Conservation (phyloP, 768 basidiomycete species). For the Multifurca ochricompacta region DNA sequence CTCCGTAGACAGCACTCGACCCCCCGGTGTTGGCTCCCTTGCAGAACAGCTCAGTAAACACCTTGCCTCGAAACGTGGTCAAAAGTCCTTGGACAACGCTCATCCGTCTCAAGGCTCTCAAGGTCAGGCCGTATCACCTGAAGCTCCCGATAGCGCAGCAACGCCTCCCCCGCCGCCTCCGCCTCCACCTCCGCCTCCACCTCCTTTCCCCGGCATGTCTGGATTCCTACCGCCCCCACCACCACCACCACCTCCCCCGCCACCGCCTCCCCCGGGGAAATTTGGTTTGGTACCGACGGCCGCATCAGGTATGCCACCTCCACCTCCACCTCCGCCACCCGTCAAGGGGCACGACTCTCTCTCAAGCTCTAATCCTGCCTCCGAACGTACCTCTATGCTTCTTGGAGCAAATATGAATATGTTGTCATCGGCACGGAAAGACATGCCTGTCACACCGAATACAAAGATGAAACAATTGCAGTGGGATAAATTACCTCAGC, state of each 20-base stretch:
- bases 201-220: conserved; percentile 24
- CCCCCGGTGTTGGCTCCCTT: conserved; percentile 39
- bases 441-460: conserved; percentile 73
- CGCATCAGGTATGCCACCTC: conserved; percentile 26
- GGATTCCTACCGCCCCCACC: conserved; percentile 28
- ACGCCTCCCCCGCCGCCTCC: conserved; percentile 23
- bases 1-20: conserved; percentile 29
- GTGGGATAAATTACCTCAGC: conserved; percentile 96
- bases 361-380: conserved; percentile 35
- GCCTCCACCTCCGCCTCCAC: conserved; percentile 25
- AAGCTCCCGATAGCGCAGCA: conserved; percentile 28
- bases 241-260: conserved; percentile 32
- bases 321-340: conserved; percentile 33
- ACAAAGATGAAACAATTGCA: conserved; percentile 97
- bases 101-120: conserved; percentile 28
- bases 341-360: conserved; percentile 30
- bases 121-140: conserved; percentile 33
- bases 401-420: conserved; percentile 50
- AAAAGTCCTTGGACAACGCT: conserved; percentile 34
- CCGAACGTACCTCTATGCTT: conserved; percentile 53
- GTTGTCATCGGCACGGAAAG: conserved; percentile 65
- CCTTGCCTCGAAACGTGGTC: conserved; percentile 40
- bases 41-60: conserved; percentile 59
- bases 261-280: conserved; percentile 32
- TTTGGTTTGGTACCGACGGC: conserved; percentile 24